Evolutionary conservation across 257 asterid species (phyloP), one percentile per base, ranked within the genome.

Genomic region (Linaria vulgaris): DNA sequence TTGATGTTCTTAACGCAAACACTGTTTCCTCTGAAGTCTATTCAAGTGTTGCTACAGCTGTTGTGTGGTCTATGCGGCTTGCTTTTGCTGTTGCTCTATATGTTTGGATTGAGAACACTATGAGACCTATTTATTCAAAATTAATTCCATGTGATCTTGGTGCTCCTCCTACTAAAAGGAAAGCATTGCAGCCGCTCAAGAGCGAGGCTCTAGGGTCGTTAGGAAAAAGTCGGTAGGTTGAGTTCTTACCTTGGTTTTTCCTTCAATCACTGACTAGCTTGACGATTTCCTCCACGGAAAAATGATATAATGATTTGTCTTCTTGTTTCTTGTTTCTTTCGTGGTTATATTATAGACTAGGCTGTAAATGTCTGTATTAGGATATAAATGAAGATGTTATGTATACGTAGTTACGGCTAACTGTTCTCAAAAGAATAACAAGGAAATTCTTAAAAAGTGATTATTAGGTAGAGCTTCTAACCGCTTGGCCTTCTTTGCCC

Each of bases 11-110:
- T 59, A 75, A 89, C 77, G 90, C 44, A 66, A 89, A 92, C 65
- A 76, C 79, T 1, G 86, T 92, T 62, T 90, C 89, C 49, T 77
- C 80, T 17, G 94, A 92, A 82, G 80, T 87, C 51, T 89, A 92
- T 78, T 85, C 97, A 37, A 77, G 81, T 78, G 87, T 90, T 58
- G 87, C 94, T 58, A 81, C 89, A 70, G 95, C 94, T 63, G 97
- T 89, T 72, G 95, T 92, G 75, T 92, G 99, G 99, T 83, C 94
- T 60, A 87, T 92, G 99, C 84, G 99, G 80, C 97, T 89, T 54
- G 97, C 96, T 58, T 85, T 92, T 76, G 73, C 96, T 50, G 82
- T 92, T 72, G 82, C 80, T 45, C 66, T 92, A 11, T 89, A 87
- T 72, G 68, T 89, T 62, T 92, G 94, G 91, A 92, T 92, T 61